Evolutionary conservation across 257 asterid species (phyloP).

Genomic region (Solanum acaule): DNA sequence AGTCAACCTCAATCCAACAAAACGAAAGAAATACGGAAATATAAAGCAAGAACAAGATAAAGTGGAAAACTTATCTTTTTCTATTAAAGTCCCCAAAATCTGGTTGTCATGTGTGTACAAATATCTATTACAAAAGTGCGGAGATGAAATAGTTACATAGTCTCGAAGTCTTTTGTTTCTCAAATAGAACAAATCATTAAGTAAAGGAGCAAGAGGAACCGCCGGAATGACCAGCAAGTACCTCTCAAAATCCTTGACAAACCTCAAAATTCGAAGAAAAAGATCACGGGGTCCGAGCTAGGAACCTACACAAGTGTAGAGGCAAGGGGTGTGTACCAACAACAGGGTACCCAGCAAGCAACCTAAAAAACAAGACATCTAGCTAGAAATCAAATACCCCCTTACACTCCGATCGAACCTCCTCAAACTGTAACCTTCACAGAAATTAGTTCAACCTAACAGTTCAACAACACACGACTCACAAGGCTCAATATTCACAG

Average conservation of each 20-base stretch:
- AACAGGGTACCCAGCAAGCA: background rate
- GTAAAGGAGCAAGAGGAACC: background rate
- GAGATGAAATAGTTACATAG: no score
- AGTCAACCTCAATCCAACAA: no score
- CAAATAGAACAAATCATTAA: background rate
- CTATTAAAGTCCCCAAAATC: no score
- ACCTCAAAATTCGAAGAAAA: background rate
- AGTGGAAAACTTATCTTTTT: no score
- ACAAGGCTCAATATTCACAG: background rate
- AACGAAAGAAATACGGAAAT: no score
- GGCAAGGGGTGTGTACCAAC: background rate
- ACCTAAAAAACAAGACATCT: background rate
- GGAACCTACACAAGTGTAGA: background rate
- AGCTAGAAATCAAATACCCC: background rate
- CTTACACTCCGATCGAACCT: background rate
- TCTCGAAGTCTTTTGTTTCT: background rate
- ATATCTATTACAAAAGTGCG: no score
- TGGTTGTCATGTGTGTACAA: background rate
- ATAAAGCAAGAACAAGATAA: no score
- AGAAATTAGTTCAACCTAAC: background rate
- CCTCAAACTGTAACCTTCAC: background rate
- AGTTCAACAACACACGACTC: background rate
- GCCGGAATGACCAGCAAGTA: background rate
- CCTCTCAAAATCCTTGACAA: background rate
- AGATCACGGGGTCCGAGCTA: background rate